These are phyloP conservation scores for Arthrobotrys megalospora DNA, from an alignment of 2,329 filamentous ascomycete genomes.

Conservation along the genomic window DNA sequence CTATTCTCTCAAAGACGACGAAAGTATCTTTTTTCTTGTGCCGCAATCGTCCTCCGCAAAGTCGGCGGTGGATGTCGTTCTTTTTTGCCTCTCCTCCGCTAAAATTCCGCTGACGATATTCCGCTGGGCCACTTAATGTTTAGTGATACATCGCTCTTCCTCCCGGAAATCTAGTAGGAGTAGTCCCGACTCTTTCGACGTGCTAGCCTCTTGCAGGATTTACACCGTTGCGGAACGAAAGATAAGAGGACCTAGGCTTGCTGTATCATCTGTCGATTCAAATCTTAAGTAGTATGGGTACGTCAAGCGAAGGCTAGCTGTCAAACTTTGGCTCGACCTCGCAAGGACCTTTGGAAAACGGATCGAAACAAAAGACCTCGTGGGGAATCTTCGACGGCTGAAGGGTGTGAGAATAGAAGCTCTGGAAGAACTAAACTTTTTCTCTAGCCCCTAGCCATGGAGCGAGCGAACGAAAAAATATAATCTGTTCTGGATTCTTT, in stretches of 20 bases:
- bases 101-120: slow-evolving; percentile 36
- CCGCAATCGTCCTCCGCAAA: slow-evolving; percentile 34
- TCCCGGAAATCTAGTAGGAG: slow-evolving; percentile 27
- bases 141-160: slow-evolving; percentile 49
- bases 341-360: slow-evolving; percentile 35
- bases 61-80: slow-evolving; percentile 33
- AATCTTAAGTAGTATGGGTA: slow-evolving; percentile 13
- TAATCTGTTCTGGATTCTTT: slow-evolving; percentile 40
- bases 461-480: slow-evolving; percentile 41
- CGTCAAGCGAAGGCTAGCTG: slow-evolving; percentile 31
- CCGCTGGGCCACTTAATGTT: slow-evolving; percentile 37
- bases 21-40: slow-evolving; percentile 23
- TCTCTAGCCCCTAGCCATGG: slow-evolving; percentile 16
- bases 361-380: slow-evolving; percentile 27
- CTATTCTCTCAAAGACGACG: slow-evolving; percentile 39
- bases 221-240: slow-evolving; percentile 55
- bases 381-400: slow-evolving; percentile 24
- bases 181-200: slow-evolving; percentile 27
- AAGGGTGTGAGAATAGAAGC: slow-evolving; percentile 34
- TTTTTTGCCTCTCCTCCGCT: slow-evolving; percentile 12
- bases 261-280: slow-evolving; percentile 36
- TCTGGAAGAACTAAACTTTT: slow-evolving; percentile 35
- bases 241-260: slow-evolving; percentile 44
- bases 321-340: slow-evolving; percentile 25
- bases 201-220: slow-evolving; percentile 57